Percentiles rank a stretch among this genome's conserved stretches.
Conservation (phyloP, 1,139 yeast species). For the Wickerhamomyces sp. region DNA sequence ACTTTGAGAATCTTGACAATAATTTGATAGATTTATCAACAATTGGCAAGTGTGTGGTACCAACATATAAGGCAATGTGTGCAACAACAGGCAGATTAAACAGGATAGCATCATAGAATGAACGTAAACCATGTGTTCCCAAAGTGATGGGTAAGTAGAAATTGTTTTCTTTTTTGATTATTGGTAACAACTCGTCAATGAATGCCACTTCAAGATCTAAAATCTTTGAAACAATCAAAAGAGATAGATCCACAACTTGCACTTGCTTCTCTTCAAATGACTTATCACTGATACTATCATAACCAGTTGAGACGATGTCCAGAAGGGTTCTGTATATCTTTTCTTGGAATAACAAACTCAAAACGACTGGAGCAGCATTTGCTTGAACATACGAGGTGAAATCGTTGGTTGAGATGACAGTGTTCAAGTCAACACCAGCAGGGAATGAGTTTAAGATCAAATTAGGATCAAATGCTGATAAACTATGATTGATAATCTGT, state of each 20-base stretch:
- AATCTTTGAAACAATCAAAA: conserved; percentile 44
- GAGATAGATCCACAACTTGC: conserved; percentile 30
- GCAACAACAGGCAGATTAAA: conserved; percentile 66
- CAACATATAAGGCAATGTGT: conserved; percentile 64
- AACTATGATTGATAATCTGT: conserved; percentile 45
- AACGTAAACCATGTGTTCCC: conserved; percentile 57
- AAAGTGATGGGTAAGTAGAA: conserved; percentile 45
- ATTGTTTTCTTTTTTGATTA: conserved; percentile 30
- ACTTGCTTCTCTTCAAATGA: conserved; percentile 30
- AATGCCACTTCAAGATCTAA: conserved; percentile 52
- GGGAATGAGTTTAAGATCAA: conserved; percentile 47
- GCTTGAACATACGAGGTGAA: conserved; percentile 39
- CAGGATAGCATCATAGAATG: conserved; percentile 67
- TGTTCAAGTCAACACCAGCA: conserved; percentile 46
- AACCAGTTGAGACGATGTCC: conserved; percentile 48
- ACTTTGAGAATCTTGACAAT: conserved; percentile 44
- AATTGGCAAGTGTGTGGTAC: conserved; percentile 44
- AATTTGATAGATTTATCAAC: conserved; percentile 52
- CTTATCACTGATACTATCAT: conserved; percentile 44
- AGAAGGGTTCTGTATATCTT: conserved; percentile 53
- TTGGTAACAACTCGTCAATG: conserved; percentile 44
- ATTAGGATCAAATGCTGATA: conserved; percentile 60
- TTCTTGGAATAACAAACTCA: conserved; percentile 59
- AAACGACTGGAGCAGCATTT: conserved; percentile 65
- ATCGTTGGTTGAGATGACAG: conserved; percentile 38